Percentiles rank a stretch among this genome's conserved stretches.
Evolutionary conservation across 164 flowering plant genomes (phyloP).

Genomic region (Dillenia turbinata): DNA sequence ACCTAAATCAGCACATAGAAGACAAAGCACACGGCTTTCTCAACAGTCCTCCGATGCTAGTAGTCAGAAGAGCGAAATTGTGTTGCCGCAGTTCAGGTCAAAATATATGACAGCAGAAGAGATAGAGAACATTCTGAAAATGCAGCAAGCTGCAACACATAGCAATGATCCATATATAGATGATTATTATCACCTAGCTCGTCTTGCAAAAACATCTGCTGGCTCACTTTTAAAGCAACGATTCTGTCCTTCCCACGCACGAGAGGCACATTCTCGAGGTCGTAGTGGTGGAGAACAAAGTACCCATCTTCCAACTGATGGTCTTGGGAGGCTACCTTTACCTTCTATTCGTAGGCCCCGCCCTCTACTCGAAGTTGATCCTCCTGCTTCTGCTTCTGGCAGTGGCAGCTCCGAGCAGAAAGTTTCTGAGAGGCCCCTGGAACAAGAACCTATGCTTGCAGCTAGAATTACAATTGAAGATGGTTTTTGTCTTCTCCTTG

Average conservation of each 20-base stretch:
- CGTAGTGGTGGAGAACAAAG: constrained; percentile 63
- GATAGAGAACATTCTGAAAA: constrained; percentile 77
- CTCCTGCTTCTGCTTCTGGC: constrained; percentile 33
- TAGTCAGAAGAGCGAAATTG: constrained; percentile 56
- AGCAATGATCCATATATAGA: constrained; percentile 86
- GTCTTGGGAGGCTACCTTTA: constrained; percentile 70
- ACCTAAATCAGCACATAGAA: constrained; percentile 50
- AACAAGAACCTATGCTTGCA: constrained; percentile 96
- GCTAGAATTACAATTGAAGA: constrained; percentile 88
- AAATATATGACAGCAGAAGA: constrained; percentile 91
- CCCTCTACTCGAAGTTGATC: constrained; percentile 84
- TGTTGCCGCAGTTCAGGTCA: constrained; percentile 63
- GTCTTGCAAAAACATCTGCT: constrained; percentile 66
- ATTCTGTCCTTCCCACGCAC: constrained; percentile 72
- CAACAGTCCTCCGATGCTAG: constrained; percentile 57
- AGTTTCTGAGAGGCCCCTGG: constrained; percentile 68
- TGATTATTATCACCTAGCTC: constrained; percentile 92
- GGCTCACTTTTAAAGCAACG: constrained; percentile 57
- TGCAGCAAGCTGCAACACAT: constrained; percentile 88
- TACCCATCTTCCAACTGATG: constrained; percentile 60
- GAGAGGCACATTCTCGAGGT: constrained; percentile 64
- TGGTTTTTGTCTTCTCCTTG: constrained; percentile 78
- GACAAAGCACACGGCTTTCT: constrained; percentile 47
- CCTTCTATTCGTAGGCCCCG: constrained; percentile 82
- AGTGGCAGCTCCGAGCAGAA: constrained; percentile 49